A percentile compares a stretch with the other conserved stretches of the same genome.
These are phyloP conservation scores for Sherardia arvensis DNA, from an alignment of 257 asterid genomes.

Conservation along the genomic window DNA sequence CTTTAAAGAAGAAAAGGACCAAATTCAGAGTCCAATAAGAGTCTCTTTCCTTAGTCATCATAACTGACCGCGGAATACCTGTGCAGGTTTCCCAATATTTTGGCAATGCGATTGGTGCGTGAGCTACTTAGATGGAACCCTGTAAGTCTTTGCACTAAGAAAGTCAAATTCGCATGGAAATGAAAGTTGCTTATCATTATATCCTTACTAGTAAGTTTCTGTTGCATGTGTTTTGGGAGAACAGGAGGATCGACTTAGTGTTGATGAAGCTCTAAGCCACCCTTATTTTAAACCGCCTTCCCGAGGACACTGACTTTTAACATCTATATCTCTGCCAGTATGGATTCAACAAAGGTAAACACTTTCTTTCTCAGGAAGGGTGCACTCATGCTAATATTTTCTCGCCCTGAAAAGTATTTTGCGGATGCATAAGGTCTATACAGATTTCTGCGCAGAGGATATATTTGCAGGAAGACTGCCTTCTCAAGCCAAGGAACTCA, in stretches of 20 bases:
- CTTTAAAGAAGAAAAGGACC: background rate
- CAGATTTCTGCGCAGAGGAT: background rate
- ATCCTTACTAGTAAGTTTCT: background rate
- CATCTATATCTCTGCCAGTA: background rate
- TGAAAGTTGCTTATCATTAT: background rate
- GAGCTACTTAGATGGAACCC: conserved; percentile 85
- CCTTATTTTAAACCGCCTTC: conserved; percentile 56
- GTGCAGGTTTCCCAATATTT: conserved; percentile 70
- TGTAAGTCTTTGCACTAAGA: conserved; percentile 38
- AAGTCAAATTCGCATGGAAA: background rate
- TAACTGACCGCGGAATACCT: background rate
- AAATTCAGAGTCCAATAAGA: background rate
- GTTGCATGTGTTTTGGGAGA: conserved; percentile 1
- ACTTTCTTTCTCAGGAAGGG: background rate
- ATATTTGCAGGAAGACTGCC: background rate
- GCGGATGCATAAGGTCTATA: background rate
- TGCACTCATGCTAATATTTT: background rate
- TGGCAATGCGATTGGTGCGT: conserved; percentile 82
- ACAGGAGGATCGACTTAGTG: conserved; percentile 77
- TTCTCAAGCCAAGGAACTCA: background rate
- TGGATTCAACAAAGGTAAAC: background rate
- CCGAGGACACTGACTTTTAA: conserved; percentile 5
- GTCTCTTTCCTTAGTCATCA: conserved; percentile 1
- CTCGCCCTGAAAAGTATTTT: background rate
- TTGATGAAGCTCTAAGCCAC: conserved; percentile 84